Conservation (phyloP, 1,284 basidiomycete species). For the Cryptococcus neoformans region DNA sequence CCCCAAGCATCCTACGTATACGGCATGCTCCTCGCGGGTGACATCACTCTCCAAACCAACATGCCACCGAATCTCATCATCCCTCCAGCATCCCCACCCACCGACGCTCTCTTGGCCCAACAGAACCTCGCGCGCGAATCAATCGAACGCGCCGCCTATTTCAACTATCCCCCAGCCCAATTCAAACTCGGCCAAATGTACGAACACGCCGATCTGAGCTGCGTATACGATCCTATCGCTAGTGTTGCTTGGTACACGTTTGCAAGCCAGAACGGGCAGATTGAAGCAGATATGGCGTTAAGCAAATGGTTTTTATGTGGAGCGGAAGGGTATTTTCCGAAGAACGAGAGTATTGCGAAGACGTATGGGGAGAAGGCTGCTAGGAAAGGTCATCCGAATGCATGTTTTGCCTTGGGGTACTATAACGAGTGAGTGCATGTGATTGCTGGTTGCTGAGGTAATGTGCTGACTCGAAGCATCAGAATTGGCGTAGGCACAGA, state of each 20-base stretch:
- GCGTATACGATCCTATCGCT: constrained; percentile 82
- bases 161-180: constrained; percentile 86
- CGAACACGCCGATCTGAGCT: constrained; percentile 83
- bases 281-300: constrained; percentile 92
- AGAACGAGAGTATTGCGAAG: constrained; percentile 81
- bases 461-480: constrained; percentile 1
- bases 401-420: constrained; percentile 94
- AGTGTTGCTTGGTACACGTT: constrained; percentile 87
- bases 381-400: constrained; percentile 69
- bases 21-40: constrained; percentile 75
- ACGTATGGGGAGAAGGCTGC: constrained; percentile 93
- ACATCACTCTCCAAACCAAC: constrained; percentile 58
- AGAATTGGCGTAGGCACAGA: constrained; percentile 38
- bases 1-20: constrained; percentile 76
- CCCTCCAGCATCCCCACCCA: constrained; percentile 42
- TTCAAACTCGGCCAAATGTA: constrained; percentile 91
- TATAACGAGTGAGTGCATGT: constrained; percentile 35
- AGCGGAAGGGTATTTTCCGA: constrained; percentile 73
- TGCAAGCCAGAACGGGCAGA: constrained; percentile 79
- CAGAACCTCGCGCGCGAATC: constrained; percentile 57
- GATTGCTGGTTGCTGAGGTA: not conserved
- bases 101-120: constrained; percentile 43
- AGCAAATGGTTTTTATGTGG: constrained; percentile 92
- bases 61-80: constrained; percentile 58
- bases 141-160: constrained; percentile 78